These are phyloP conservation scores for Phlyctochytrium bullatum DNA, from an alignment of 192 early-diverging fungal species.

Conservation along the genomic window DNA sequence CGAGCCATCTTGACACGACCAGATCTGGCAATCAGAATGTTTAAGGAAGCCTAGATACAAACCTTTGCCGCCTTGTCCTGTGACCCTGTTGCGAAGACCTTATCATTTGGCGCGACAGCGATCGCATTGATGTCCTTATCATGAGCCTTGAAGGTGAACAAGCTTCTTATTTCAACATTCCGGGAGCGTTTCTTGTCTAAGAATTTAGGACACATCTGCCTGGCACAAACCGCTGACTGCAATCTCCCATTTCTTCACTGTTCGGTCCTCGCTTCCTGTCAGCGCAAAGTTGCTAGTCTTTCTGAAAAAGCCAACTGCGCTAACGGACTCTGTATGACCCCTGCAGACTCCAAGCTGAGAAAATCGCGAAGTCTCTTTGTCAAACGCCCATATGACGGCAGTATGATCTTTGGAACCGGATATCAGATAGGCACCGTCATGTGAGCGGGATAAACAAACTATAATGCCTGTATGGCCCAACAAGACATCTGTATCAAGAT, in stretches of 20 bases:
- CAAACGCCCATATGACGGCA: conserved; percentile 75
- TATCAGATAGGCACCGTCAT: conserved; percentile 67
- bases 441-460: conserved; percentile 70
- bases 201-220: not conserved
- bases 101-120: conserved; percentile 85
- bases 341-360: conserved; percentile 67
- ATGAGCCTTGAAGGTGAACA: conserved; percentile 91
- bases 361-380: conserved; percentile 46
- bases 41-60: not conserved
- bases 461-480: conserved; percentile 90
- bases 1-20: conserved; percentile 77
- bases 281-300: conserved; percentile 68
- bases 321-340: conserved; percentile 93
- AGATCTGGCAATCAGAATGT: conserved; percentile 34
- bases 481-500: conserved; percentile 78
- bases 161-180: conserved; percentile 54
- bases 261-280: conserved; percentile 91
- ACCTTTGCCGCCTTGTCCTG: conserved; percentile 95
- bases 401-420: conserved; percentile 93
- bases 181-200: not conserved
- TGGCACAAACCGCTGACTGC: conserved; percentile 22
- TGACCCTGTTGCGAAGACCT: conserved; percentile 87
- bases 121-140: conserved; percentile 97
- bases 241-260: conserved; percentile 92
- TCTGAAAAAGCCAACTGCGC: conserved; percentile 76